Evolutionary conservation across 2,329 filamentous ascomycete species (phyloP), one percentile per base, ranked within the genome.

Genomic region (Colletotrichum karsti): DNA sequence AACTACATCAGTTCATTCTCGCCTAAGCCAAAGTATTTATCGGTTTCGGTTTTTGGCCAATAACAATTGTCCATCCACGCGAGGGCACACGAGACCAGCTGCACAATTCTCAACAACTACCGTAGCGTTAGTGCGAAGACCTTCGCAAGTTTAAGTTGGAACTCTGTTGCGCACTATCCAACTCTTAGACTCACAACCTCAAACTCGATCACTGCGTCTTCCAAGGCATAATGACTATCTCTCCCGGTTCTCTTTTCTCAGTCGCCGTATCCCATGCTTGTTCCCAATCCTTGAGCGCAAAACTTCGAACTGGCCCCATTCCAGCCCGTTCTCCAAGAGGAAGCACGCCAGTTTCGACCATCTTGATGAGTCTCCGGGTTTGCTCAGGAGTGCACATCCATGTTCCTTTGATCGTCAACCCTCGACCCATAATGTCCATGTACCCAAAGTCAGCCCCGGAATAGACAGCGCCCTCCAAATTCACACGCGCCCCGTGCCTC

Each of bases 371-470:
- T n/a, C 57, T 50, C 15, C 30, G 30, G 10, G 33, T 50, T 37
- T 60, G 44, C n/a, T 30, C 22, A 13, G 30, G 44, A 30, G 44
- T 50, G 10, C 33, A 50, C 57, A 60, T 60, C 57, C 57, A 60
- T 12, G 33, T 50, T 5, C 57, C 44, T 15, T 28, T 51, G n/a
- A 41, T 41, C 7, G 57, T 51, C 22, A 60, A 22, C 20, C 57
- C 57, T 2, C 44, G 44, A 15, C 44, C 33, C 18, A 51, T 9
- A 18, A 60, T 46, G 42, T 59, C 56, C 56, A 60, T 50, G 20
- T 60, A 51, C 30, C 57, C 18, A 41, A 60, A 60, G 24, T 60
- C 42, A 41, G 51, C 12, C 26, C 57, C 57, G 20, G 57, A 50
- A 13, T 13, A 18, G 6, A 46, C 42, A 12, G n/a, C 20, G 37